Percentiles rank a stretch among this genome's conserved stretches.
These are phyloP conservation scores for Triangularia verruculosa DNA, from an alignment of 2,329 filamentous ascomycete genomes.

Conservation along the genomic window DNA sequence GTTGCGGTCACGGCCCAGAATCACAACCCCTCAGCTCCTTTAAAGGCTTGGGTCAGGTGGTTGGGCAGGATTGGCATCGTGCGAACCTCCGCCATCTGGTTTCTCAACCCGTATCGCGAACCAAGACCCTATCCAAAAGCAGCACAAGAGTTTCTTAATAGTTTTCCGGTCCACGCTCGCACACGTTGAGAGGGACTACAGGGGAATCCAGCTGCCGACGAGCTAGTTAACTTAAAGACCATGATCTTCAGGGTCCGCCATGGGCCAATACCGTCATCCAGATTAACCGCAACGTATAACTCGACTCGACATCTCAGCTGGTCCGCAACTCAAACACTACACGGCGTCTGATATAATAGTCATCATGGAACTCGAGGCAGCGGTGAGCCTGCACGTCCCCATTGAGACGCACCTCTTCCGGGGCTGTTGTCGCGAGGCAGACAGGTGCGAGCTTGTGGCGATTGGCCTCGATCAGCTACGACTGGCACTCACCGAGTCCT, in stretches of 20 bases:
- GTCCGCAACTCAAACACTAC: neutral
- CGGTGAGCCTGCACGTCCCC: constrained; percentile 8
- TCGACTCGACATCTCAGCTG: constrained; percentile 5
- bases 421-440: constrained; percentile 54
- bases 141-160: neutral
- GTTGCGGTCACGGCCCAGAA: neutral
- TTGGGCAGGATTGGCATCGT: neutral
- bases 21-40: neutral
- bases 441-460: constrained; percentile 48
- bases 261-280: constrained; percentile 15
- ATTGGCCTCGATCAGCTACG: constrained; percentile 49
- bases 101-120: neutral
- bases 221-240: neutral
- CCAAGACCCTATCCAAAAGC: neutral
- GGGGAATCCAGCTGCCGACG: neutral
- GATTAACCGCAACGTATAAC: neutral
- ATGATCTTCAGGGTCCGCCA: constrained; percentile 18
- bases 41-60: neutral
- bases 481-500: constrained; percentile 41
- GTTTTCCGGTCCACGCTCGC: neutral
- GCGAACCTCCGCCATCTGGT: neutral
- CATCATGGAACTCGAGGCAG: neutral
- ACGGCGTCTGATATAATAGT: neutral
- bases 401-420: constrained; percentile 41
- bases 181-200: neutral